Evolutionary conservation across 2,329 filamentous ascomycete species (phyloP).

Genomic region (Sarocladium brachiariae): DNA sequence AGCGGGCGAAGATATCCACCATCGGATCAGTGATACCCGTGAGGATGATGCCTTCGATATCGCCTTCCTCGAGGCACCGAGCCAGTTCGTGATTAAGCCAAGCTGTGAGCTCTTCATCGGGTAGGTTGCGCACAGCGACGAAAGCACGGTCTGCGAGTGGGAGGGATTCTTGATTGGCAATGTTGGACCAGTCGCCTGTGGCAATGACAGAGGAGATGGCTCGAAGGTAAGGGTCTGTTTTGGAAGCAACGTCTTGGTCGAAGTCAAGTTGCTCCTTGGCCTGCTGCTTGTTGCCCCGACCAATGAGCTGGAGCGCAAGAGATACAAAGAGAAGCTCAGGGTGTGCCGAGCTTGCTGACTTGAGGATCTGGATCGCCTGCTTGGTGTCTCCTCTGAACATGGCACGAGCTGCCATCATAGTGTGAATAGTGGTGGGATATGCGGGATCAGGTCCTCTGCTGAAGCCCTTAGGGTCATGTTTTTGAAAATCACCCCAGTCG

Average conservation of each 20-base stretch:
- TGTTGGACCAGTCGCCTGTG: slow-evolving; percentile 67
- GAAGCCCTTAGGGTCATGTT: slow-evolving; percentile 29
- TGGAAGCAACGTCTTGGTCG: slow-evolving; percentile 51
- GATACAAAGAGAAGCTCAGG: slow-evolving; percentile 63
- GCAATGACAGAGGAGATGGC: slow-evolving; percentile 73
- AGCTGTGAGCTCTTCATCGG: slow-evolving; percentile 52
- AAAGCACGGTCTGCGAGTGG: slow-evolving; percentile 69
- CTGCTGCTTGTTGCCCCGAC: slow-evolving; percentile 37
- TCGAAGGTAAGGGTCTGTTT: slow-evolving; percentile 71
- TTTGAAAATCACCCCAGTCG: slow-evolving; percentile 58
- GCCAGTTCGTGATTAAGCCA: slow-evolving; percentile 63
- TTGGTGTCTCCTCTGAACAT: slow-evolving; percentile 66
- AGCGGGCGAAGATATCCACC: slow-evolving; percentile 69
- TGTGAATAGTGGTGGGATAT: slow-evolving; percentile 51
- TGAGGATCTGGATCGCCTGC: slow-evolving; percentile 63
- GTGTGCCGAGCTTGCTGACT: slow-evolving; percentile 55
- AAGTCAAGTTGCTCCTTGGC: slow-evolving; percentile 48
- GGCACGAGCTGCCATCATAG: slow-evolving; percentile 69
- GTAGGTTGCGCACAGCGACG: slow-evolving; percentile 62
- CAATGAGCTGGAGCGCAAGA: slow-evolving; percentile 57
- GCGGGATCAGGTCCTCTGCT: slow-evolving; percentile 31
- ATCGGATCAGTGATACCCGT: slow-evolving; percentile 68
- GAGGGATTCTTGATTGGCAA: slow-evolving; percentile 66
- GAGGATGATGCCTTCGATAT: slow-evolving; percentile 71
- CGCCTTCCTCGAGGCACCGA: slow-evolving; percentile 56